These are phyloP conservation scores for Hydrangea macrophylla DNA, from an alignment of 148 eudicot genomes.

Conservation along the genomic window DNA sequence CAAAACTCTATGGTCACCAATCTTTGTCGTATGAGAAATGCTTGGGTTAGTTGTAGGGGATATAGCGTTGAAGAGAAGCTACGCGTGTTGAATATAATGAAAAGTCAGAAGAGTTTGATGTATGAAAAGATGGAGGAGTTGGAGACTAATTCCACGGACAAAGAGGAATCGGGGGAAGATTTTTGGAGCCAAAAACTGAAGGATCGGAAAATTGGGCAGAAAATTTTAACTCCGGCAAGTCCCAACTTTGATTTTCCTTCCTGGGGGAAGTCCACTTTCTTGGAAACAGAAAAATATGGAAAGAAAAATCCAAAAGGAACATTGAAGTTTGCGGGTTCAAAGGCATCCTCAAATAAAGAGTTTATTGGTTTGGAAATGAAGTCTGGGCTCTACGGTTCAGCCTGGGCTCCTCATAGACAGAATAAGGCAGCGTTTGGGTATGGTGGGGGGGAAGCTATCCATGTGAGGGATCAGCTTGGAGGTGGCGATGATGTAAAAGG, in stretches of 20 bases:
- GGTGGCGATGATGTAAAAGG: slow-evolving; percentile 35
- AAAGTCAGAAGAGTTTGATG: slow-evolving; percentile 64
- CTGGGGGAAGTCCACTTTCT: slow-evolving; percentile 24
- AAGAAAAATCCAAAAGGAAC: slow-evolving; percentile 47
- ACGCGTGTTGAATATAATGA: slow-evolving; percentile 57
- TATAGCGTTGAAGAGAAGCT: slow-evolving; percentile 78
- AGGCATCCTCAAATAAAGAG: slow-evolving; percentile 30
- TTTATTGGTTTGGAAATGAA: slow-evolving; percentile 29
- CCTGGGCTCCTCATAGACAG: slow-evolving; percentile 20
- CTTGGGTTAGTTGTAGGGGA: slow-evolving; percentile 64
- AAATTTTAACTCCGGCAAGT: too few relatives aligned
- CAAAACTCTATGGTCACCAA: slow-evolving; percentile 60
- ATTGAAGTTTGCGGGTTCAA: slow-evolving; percentile 38
- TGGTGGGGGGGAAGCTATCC: slow-evolving; percentile 26
- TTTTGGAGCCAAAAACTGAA: slow-evolving; percentile 44
- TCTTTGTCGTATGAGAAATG: slow-evolving; percentile 60
- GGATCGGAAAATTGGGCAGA: slow-evolving; percentile 39
- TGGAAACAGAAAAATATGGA: slow-evolving; percentile 30
- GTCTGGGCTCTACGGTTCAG: slow-evolving; percentile 26
- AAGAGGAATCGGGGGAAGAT: slow-evolving; percentile 45
- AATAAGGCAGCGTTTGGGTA: slow-evolving; percentile 31
- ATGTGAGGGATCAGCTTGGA: slow-evolving; percentile 31
- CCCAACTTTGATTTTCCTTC: slow-evolving; percentile 30
- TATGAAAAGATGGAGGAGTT: slow-evolving; percentile 52
- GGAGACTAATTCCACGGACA: slow-evolving; percentile 56